Evolutionary conservation across 1,139 yeast genomes (phyloP).

Genomic region (Yamadazyma sp.): DNA sequence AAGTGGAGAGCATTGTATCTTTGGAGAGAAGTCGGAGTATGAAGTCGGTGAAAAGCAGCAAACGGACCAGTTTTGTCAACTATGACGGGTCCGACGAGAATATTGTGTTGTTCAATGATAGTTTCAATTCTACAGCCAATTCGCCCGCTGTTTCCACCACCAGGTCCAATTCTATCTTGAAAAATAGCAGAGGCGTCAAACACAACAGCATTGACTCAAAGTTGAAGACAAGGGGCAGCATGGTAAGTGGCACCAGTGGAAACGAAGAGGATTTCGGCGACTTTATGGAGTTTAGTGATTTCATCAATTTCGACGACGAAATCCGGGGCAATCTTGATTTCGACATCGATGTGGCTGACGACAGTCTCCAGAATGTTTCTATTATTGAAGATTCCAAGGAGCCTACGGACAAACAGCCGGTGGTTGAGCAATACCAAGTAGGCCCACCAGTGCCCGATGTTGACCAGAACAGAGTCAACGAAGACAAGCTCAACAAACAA

Average conservation of each 20-base stretch:
- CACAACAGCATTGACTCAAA: conserved; percentile 8
- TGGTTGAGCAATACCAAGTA: conserved; percentile 1
- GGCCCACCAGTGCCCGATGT: background rate
- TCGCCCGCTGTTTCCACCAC: conserved; percentile 14
- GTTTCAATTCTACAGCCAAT: conserved; percentile 9
- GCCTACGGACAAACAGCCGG: background rate
- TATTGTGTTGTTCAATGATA: conserved; percentile 28
- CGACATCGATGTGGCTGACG: conserved; percentile 9
- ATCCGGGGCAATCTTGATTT: conserved; percentile 21
- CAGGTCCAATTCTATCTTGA: conserved; percentile 53
- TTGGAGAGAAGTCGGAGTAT: conserved; percentile 69
- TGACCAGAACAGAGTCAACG: background rate
- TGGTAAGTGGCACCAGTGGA: conserved; percentile 5
- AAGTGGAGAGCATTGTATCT: conserved; percentile 72
- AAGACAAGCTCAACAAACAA: background rate
- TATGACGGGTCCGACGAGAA: conserved; percentile 52
- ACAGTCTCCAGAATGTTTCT: background rate
- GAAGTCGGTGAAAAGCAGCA: conserved; percentile 44
- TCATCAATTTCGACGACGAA: conserved; percentile 58
- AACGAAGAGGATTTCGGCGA: conserved; percentile 29
- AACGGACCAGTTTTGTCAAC: conserved; percentile 45
- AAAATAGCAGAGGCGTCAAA: conserved; percentile 22
- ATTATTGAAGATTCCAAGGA: background rate
- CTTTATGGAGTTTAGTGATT: conserved; percentile 61
- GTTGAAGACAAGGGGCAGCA: conserved; percentile 9